Evolutionary conservation across 2,329 filamentous ascomycete genomes (phyloP).

Genomic region (Colletotrichum lini): DNA sequence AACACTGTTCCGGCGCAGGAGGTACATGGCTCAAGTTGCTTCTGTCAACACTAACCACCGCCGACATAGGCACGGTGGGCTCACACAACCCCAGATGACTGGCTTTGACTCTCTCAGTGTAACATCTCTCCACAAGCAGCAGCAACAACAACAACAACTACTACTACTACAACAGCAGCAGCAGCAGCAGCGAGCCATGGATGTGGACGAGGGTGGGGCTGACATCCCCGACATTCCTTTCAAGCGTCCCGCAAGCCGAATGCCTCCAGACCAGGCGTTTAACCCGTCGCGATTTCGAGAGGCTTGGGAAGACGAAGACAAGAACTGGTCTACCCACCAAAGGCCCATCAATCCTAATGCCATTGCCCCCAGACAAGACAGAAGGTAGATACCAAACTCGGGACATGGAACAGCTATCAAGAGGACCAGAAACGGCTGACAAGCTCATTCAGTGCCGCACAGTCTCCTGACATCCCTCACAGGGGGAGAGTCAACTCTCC

Average conservation of each 20-base stretch:
- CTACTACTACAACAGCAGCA: slow-evolving; percentile 5
- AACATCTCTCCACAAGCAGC: slow-evolving; percentile 11
- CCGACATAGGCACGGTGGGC: slow-evolving; percentile 32
- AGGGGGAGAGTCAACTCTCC: slow-evolving; percentile 38
- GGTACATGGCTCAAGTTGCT: slow-evolving; percentile 34
- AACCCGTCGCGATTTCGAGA: slow-evolving; percentile 33
- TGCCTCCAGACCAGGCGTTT: slow-evolving; percentile 10
- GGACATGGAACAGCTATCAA: not conserved
- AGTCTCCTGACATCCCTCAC: slow-evolving; percentile 9
- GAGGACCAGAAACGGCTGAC: not conserved
- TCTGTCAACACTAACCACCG: slow-evolving; percentile 10
- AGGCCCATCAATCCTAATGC: slow-evolving; percentile 32
- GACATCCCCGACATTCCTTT: slow-evolving; percentile 46
- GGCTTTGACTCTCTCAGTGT: slow-evolving; percentile 26
- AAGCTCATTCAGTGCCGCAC: not conserved
- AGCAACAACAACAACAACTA: not conserved
- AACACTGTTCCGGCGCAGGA: slow-evolving; percentile 28
- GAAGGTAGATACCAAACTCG: slow-evolving; percentile 10
- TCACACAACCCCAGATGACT: slow-evolving; percentile 16
- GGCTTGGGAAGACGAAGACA: slow-evolving; percentile 37
- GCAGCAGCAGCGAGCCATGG: slow-evolving; percentile 3
- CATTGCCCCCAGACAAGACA: slow-evolving; percentile 10
- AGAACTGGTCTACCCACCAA: slow-evolving; percentile 30
- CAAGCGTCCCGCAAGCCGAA: slow-evolving; percentile 30
- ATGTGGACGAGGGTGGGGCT: slow-evolving; percentile 38